phyloP scores from a whole-genome alignment of 2,329 filamentous ascomycete species.

The Fusarium torreyae region DNA sequence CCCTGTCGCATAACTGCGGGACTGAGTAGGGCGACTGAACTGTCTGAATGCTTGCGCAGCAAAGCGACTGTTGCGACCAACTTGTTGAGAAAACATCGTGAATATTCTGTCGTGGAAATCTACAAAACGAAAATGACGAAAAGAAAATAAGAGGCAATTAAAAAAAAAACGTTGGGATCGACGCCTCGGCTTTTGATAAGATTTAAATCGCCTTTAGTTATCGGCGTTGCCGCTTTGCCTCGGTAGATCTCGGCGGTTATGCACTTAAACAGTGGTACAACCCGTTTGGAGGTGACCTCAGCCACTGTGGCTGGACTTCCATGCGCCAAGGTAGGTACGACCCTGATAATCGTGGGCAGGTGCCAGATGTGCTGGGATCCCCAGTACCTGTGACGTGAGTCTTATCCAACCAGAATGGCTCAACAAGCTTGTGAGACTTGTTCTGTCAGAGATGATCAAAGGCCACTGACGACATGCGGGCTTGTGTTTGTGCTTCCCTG shows the following conservation, averaged over 20 bases:
- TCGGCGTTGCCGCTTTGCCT: constrained; percentile 43
- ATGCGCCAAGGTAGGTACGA: constrained; percentile 14
- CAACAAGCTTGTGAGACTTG: constrained; percentile 32
- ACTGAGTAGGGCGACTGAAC: constrained; percentile 34
- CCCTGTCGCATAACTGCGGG: constrained; percentile 49
- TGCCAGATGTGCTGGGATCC: constrained; percentile 22
- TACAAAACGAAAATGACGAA: constrained; percentile 6
- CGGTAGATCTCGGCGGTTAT: constrained; percentile 44
- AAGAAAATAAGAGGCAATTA: background rate
- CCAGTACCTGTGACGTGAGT: constrained; percentile 39
- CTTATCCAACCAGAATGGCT: constrained; percentile 38
- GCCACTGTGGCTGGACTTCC: constrained; percentile 9
- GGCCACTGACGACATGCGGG: constrained; percentile 44
- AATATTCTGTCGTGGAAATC: constrained; percentile 1
- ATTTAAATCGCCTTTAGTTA: constrained; percentile 35
- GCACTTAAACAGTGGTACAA: constrained; percentile 31
- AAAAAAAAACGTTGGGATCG: constrained; percentile 9
- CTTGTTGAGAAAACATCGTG: constrained; percentile 46
- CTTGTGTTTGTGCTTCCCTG: constrained; percentile 29
- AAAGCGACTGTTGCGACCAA: constrained; percentile 47
- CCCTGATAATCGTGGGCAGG: constrained; percentile 12
- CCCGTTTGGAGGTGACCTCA: constrained; percentile 1
- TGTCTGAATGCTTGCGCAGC: constrained; percentile 46
- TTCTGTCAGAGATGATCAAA: constrained; percentile 34
- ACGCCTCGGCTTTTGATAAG: constrained; percentile 29